These are phyloP conservation scores for Aspergillus heteromorphus DNA, from an alignment of 495 filamentous ascomycete species.

Conservation along the genomic window DNA sequence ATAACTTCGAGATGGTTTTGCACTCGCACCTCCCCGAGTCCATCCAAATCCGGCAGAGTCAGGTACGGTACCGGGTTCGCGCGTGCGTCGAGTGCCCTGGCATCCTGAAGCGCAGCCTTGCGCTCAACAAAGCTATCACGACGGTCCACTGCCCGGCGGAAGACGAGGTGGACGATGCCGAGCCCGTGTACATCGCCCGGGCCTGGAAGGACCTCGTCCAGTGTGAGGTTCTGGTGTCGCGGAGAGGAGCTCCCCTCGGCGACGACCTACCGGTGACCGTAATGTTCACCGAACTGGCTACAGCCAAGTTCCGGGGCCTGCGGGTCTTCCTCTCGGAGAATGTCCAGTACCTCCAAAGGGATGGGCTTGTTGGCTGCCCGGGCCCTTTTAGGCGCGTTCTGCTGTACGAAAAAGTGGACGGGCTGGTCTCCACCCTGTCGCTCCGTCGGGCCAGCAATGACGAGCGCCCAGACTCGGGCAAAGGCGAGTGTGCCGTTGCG, in stretches of 20 bases:
- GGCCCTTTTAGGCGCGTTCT: slow-evolving; percentile 10
- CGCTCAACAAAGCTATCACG: slow-evolving; percentile 5
- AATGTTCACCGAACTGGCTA: slow-evolving; percentile 4
- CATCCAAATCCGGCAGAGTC: slow-evolving; percentile 5
- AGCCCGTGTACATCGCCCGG: slow-evolving; percentile 11
- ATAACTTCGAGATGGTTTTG: slow-evolving; percentile 13
- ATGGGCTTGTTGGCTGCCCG: slow-evolving; percentile 5
- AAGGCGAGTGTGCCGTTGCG: not conserved
- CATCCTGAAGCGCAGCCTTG: slow-evolving; percentile 10
- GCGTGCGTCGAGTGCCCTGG: slow-evolving; percentile 7
- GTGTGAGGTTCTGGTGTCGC: slow-evolving; percentile 7
- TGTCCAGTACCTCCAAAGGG: slow-evolving; percentile 8
- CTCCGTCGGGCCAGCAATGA: not conserved
- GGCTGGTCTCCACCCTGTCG: not conserved
- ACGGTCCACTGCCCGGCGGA: slow-evolving; percentile 10
- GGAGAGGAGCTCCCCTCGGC: slow-evolving; percentile 12
- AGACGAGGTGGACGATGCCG: slow-evolving; percentile 13
- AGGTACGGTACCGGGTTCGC: slow-evolving; percentile 7
- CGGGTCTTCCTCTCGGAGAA: slow-evolving; percentile 9
- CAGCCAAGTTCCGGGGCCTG: slow-evolving; percentile 7
- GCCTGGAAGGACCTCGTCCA: slow-evolving; percentile 7
- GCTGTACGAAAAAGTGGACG: slow-evolving; percentile 5
- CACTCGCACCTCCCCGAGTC: slow-evolving; percentile 8
- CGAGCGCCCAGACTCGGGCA: not conserved
- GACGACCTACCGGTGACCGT: slow-evolving; percentile 5